Conservation (phyloP, 2,329 filamentous ascomycete species). For the Neofusicoccum parvum region DNA sequence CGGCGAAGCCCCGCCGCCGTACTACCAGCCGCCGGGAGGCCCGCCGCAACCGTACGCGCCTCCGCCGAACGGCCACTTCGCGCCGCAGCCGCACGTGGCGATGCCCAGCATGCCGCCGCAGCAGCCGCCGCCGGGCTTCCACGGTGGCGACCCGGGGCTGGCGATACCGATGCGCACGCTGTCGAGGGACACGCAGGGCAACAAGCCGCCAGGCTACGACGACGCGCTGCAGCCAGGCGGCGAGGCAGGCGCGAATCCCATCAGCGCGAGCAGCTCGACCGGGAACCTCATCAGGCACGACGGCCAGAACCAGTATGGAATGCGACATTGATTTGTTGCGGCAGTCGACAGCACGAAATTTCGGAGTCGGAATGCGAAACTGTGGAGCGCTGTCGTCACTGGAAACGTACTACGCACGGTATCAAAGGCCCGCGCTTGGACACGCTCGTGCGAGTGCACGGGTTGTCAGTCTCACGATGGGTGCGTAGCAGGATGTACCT, state of each 20-base stretch:
- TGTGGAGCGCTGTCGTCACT: no score
- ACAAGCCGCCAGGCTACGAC: slow-evolving; percentile 46
- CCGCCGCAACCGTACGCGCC: not conserved
- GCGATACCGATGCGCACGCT: slow-evolving; percentile 44
- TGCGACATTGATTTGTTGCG: not conserved
- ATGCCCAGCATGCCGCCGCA: slow-evolving; percentile 9
- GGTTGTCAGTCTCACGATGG: no score
- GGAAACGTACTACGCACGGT: no score
- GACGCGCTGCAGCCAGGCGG: slow-evolving; percentile 21
- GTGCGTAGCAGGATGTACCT: no score
- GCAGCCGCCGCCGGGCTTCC: not conserved
- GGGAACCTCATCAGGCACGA: slow-evolving; percentile 12
- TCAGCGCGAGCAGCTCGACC: slow-evolving; percentile 11
- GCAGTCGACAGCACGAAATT: not conserved
- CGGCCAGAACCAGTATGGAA: not conserved
- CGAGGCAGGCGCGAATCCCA: not conserved
- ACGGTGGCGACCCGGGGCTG: not conserved
- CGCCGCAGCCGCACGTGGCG: no score
- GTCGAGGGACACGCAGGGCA: slow-evolving; percentile 36
- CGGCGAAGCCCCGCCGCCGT: slow-evolving; percentile 67
- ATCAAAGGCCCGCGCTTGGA: no score
- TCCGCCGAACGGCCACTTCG: not conserved
- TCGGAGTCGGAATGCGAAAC: no score
- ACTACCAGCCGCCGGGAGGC: slow-evolving; percentile 39
- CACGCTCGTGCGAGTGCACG: no score